Evolutionary conservation across 1,139 yeast genomes (phyloP).

Genomic region (Hemisphaericaspora lyxosophila): DNA sequence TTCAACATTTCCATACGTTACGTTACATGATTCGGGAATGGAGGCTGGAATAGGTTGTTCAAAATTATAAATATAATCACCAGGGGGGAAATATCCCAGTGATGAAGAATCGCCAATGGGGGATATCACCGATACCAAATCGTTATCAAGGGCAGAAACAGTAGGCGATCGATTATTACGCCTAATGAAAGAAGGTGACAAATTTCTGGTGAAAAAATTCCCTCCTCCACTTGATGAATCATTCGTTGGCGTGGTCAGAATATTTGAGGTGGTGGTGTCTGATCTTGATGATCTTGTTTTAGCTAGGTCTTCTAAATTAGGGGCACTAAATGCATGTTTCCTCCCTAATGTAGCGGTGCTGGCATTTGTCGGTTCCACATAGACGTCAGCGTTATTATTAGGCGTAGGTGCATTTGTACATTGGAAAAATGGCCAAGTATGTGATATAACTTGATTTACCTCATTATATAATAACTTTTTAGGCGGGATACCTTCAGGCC

Average conservation of each 20-base stretch:
- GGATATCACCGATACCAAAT: slow-evolving; percentile 10
- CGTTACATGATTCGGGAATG: slow-evolving; percentile 75
- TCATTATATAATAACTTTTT: slow-evolving; percentile 68
- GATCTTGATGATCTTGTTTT: slow-evolving; percentile 5
- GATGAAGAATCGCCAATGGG: slow-evolving; percentile 22
- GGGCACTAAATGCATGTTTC: background rate
- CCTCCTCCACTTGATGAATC: slow-evolving; percentile 13
- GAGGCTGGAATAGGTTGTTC: slow-evolving; percentile 85
- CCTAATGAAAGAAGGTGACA: slow-evolving; percentile 37
- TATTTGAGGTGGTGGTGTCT: slow-evolving; percentile 15
- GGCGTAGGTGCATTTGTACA: slow-evolving; percentile 19
- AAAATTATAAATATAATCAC: slow-evolving; percentile 88
- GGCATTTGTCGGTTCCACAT: slow-evolving; percentile 26
- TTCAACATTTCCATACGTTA: slow-evolving; percentile 76
- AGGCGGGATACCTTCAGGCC: slow-evolving; percentile 99
- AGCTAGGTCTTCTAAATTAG: slow-evolving; percentile 3
- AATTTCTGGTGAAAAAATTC: slow-evolving; percentile 27
- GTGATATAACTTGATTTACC: slow-evolving; percentile 63
- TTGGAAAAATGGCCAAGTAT: slow-evolving; percentile 88
- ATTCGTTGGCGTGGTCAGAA: slow-evolving; percentile 16
- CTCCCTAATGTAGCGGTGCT: background rate
- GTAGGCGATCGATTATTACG: slow-evolving; percentile 40
- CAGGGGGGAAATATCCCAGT: slow-evolving; percentile 54
- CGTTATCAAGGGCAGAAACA: slow-evolving; percentile 19
- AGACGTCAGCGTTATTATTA: slow-evolving; percentile 61